Evolutionary conservation across 371 early-diverging fungal genomes (phyloP).

Genomic region (Syncephalastrum contaminatum): DNA sequence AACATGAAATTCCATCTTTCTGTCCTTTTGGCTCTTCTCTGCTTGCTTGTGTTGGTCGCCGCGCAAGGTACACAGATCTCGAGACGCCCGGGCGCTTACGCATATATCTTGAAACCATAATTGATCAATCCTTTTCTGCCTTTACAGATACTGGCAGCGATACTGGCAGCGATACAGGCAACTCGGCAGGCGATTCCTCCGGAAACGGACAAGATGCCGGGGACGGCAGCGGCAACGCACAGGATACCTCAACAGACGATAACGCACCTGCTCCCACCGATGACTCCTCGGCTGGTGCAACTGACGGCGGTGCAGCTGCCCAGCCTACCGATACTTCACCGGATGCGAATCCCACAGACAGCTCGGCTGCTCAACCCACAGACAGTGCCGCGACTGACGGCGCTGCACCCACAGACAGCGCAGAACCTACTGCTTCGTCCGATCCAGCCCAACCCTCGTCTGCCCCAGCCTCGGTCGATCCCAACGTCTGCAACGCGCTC

Average conservation of each 20-base stretch:
- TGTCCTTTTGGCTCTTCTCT: slow-evolving; percentile 7
- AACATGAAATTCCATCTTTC: slow-evolving; percentile 5
- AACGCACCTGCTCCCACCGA: not conserved
- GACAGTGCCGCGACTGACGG: not conserved
- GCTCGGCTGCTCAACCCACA: not conserved
- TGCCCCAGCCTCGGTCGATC: slow-evolving; percentile 3
- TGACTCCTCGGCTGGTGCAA: not conserved
- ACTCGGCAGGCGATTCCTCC: no score
- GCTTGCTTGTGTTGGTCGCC: not conserved
- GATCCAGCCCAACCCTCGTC: not conserved
- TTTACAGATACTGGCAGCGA: not conserved
- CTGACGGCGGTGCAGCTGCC: slow-evolving; percentile 6
- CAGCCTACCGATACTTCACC: not conserved
- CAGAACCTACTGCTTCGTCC: not conserved
- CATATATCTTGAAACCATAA: no score
- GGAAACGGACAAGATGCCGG: no score
- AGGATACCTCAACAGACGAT: no score
- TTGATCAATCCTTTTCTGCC: not conserved
- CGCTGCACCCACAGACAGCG: not conserved
- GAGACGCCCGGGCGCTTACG: no score
- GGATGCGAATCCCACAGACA: no score
- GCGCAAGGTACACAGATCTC: no score
- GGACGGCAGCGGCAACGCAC: no score
- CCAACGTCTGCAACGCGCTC: slow-evolving; percentile 28
- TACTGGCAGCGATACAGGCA: no score